phyloP scores from a whole-genome alignment of 139 green algal species.

The Coccomyxa sp. region DNA sequence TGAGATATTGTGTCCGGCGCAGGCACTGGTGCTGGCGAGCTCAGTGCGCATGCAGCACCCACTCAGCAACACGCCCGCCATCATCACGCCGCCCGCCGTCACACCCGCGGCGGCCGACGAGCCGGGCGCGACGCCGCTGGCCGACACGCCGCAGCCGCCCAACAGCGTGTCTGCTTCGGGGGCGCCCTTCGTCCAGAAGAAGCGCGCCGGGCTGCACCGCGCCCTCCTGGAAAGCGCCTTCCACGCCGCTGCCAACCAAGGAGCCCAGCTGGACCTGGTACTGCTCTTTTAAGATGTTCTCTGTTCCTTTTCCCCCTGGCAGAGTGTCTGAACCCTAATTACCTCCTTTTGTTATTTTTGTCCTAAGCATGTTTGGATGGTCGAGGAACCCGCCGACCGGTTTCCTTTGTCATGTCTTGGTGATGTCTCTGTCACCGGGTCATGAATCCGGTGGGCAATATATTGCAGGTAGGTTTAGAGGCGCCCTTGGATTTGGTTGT shows the following conservation, averaged over 20 bases:
- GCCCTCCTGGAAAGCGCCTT: slow-evolving; percentile 10
- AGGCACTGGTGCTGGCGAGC: slow-evolving; percentile 17
- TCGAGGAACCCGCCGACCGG: too few species aligned
- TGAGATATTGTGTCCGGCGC: not conserved
- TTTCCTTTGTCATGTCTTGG: too few species aligned
- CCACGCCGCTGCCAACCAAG: not conserved
- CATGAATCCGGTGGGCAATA: too few species aligned
- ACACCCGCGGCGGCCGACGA: slow-evolving; percentile 20
- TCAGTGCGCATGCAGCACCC: slow-evolving; percentile 13
- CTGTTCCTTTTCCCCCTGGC: too few species aligned
- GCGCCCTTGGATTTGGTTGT: too few species aligned
- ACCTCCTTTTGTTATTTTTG: too few species aligned
- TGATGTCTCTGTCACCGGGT: too few species aligned
- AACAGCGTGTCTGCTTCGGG: not conserved
- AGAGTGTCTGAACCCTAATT: too few species aligned
- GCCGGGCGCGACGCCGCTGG: slow-evolving; percentile 16
- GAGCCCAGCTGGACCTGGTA: not conserved
- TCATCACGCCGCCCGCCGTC: slow-evolving; percentile 17
- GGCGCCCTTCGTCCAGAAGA: not conserved
- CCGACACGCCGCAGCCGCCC: not conserved
- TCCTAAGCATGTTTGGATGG: too few species aligned
- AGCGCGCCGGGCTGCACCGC: slow-evolving; percentile 11
- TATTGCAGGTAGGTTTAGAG: too few species aligned
- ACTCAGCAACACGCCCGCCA: slow-evolving; percentile 14
- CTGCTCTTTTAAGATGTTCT: too few species aligned